phyloP scores from a whole-genome alignment of 2,329 filamentous ascomycete genomes.

The Epichloe sp. region DNA sequence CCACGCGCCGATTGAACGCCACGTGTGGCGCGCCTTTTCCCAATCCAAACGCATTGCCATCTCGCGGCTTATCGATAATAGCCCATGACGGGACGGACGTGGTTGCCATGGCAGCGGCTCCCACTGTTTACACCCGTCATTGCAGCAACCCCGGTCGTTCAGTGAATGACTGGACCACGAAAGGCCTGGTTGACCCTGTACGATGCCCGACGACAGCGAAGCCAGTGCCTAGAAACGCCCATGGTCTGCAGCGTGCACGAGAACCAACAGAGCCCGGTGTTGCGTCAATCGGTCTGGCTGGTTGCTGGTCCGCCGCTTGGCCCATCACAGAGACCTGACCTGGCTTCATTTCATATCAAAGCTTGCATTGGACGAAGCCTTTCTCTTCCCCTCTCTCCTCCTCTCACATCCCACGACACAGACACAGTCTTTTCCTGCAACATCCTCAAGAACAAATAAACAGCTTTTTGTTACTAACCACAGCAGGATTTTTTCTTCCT shows the following conservation, averaged over 20 bases:
- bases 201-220: background rate
- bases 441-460: slow-evolving; percentile 6
- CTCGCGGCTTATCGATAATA: background rate
- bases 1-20: background rate
- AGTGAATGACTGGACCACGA: background rate
- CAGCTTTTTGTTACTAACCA: slow-evolving; percentile 17
- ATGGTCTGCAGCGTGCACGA: slow-evolving; percentile 1
- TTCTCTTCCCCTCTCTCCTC: background rate
- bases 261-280: background rate
- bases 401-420: background rate
- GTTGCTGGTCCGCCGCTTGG: background rate
- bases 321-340: background rate
- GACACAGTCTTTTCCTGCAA: background rate
- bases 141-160: slow-evolving; percentile 8
- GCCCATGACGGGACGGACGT: no score
- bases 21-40: background rate
- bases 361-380: background rate
- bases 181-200: background rate
- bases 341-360: background rate
- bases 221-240: background rate
- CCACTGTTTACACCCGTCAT: slow-evolving; percentile 22
- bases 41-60: background rate
- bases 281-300: background rate
- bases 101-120: slow-evolving; percentile 26
- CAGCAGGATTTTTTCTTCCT: slow-evolving; percentile 15